Evolutionary conservation across 2,329 filamentous ascomycete genomes (phyloP).

Genomic region (Raffaelea ambrosiae): DNA sequence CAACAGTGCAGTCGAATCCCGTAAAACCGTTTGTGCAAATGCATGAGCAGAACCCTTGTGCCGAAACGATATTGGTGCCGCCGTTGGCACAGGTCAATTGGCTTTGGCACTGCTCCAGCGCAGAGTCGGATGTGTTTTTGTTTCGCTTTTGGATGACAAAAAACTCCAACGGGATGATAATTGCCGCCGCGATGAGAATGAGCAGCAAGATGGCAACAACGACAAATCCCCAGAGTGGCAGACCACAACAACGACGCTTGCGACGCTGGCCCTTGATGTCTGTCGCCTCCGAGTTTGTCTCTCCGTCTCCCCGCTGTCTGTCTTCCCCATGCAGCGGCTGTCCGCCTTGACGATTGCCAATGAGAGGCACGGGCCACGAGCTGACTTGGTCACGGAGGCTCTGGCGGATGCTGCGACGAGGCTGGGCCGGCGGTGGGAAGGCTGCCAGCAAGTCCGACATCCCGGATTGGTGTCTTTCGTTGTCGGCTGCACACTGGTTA

Average conservation of each 20-base stretch:
- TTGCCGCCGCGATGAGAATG: constrained; percentile 67
- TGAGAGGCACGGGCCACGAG: constrained; percentile 41
- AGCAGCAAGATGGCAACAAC: constrained; percentile 56
- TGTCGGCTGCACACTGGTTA: constrained; percentile 17
- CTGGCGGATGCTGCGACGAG: constrained; percentile 30
- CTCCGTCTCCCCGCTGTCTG: constrained; percentile 7
- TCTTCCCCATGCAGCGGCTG: constrained; percentile 10
- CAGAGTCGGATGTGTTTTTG: constrained; percentile 21
- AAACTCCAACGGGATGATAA: constrained; percentile 67
- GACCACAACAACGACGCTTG: constrained; percentile 66
- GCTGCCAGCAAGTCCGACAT: constrained; percentile 58
- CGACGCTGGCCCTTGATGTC: constrained; percentile 23
- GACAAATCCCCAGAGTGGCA: constrained; percentile 72
- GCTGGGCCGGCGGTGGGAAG: constrained; percentile 53
- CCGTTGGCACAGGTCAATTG: constrained; percentile 67
- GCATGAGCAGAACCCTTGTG: constrained; percentile 65
- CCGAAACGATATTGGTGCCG: constrained; percentile 61
- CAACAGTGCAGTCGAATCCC: constrained; percentile 40
- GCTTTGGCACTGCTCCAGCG: constrained; percentile 46
- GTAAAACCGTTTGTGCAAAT: constrained; percentile 87
- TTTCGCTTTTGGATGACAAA: constrained; percentile 48
- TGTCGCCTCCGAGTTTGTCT: constrained; percentile 6
- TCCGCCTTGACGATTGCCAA: constrained; percentile 8
- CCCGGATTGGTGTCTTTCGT: constrained; percentile 41
- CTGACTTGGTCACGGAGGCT: constrained; percentile 39